Conservation (phyloP, 306 rosid genomes). For the Gillenia trifoliata region DNA sequence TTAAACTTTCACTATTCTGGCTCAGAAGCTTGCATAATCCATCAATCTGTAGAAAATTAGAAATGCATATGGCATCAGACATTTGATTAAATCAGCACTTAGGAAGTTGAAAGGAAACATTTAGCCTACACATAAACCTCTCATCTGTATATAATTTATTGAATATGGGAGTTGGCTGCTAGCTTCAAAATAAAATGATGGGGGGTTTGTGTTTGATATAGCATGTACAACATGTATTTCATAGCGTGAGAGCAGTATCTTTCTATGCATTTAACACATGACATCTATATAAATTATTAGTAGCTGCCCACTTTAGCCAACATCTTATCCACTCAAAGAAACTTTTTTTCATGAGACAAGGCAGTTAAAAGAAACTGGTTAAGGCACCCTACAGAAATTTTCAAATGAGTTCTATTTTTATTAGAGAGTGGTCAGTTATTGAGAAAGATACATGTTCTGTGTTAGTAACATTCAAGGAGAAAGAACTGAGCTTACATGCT, state of each 20-base stretch:
- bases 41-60: conserved; percentile 45
- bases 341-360: neutral
- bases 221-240: conserved; percentile 5
- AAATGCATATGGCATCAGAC: conserved; percentile 17
- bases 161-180: neutral
- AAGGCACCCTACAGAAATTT: neutral
- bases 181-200: neutral
- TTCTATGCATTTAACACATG: neutral
- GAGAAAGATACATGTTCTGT: neutral
- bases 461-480: neutral
- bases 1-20: conserved; percentile 63
- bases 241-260: neutral
- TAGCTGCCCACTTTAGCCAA: neutral
- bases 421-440: neutral
- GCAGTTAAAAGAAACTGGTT: neutral
- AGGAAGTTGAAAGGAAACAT: conserved; percentile 12
- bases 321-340: neutral
- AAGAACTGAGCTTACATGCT: conserved; percentile 60
- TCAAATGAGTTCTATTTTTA: neutral
- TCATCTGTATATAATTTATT: neutral
- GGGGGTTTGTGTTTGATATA: conserved; percentile 7
- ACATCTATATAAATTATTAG: neutral
- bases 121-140: conserved; percentile 10
- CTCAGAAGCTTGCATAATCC: conserved; percentile 72
- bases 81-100: conserved; percentile 29